Base-by-base conservation (phyloP, 805 yeast genomes). In the Metschnikowia arizonensis region DNA sequence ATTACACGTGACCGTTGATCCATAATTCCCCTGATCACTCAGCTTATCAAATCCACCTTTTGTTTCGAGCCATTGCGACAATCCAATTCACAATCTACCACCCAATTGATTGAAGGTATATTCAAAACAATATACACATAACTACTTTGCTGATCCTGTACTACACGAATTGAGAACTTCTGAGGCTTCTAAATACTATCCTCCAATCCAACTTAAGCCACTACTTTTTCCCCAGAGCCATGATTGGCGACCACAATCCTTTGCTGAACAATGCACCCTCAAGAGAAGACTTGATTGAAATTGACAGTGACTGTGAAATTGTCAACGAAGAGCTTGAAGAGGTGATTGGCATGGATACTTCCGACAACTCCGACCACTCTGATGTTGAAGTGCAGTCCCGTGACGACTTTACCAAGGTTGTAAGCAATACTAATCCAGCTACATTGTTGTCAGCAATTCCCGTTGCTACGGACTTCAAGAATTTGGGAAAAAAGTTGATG, bases 391-490 rank as follows among this genome's bases (percentile, higher is more conserved):
- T 35, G 21, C 35, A 33, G 11, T 14, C 28, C 12, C 18, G 33
- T 30, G 43, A 38, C 5, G 35, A 29, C 12, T 25, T 15, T n/a
- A 32, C 33, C 29, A 17, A 23, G n/a, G 19, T 25, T 15, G 44
- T 19, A 10, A 5, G 25, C 25, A 12, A 7, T 18, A 19, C 9
- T 3, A 40, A 12, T 6, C 6, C n/a, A 8, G 6, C 12, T 8
- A 38, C 23, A 18, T 25, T 36, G 2, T 14, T 40, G 4, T 6
- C 33, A 1, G 31, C 44, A 12, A 35, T 38, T 12, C 66, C 66
- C 3, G 45, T 53, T 5, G 74, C 76, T 9, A 55, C 60, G 44
- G 67, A 69, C 31, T 64, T 56, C 47, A 52, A 57, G 3, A 40
- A 50, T 11, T 46, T 64, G 25, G 62, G 68, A 6, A 47, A 52